Percentiles rank a stretch among this genome's conserved stretches.
phyloP scores from a whole-genome alignment of 2,329 filamentous ascomycete genomes.

The Claviceps maximensis region DNA sequence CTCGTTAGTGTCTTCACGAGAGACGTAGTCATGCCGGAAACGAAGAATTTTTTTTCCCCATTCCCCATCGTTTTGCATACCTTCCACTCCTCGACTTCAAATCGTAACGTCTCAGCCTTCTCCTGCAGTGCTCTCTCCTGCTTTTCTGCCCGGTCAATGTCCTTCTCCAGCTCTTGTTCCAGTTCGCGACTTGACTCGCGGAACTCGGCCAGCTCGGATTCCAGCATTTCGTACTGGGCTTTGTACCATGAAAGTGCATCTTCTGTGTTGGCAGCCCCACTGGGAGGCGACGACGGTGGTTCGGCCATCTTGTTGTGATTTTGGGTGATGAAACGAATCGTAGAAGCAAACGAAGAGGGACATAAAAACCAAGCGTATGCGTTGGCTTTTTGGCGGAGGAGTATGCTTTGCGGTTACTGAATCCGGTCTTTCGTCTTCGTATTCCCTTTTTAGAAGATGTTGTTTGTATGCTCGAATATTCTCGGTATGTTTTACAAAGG shows the following conservation, averaged over 20 bases:
- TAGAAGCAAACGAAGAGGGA: neutral
- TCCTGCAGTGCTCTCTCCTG: slow-evolving; percentile 74
- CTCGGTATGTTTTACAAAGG: slow-evolving; percentile 1
- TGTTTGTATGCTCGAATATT: neutral
- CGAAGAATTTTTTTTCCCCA: neutral
- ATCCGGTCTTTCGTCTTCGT: neutral
- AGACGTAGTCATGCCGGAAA: no score
- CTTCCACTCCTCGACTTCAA: slow-evolving; percentile 98
- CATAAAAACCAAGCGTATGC: neutral
- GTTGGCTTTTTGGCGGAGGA: neutral
- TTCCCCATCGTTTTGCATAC: slow-evolving; percentile 35
- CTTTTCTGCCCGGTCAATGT: slow-evolving; percentile 91
- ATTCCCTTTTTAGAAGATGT: neutral
- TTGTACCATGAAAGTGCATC: slow-evolving; percentile 92
- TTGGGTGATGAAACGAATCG: neutral
- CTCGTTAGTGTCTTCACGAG: slow-evolving; percentile 3
- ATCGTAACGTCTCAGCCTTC: slow-evolving; percentile 71
- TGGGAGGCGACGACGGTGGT: slow-evolving; percentile 48
- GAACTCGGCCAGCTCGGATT: slow-evolving; percentile 85
- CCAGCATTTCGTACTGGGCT: slow-evolving; percentile 82
- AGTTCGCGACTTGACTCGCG: slow-evolving; percentile 87
- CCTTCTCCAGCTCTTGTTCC: slow-evolving; percentile 88
- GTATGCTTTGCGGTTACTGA: neutral
- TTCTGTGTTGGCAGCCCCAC: slow-evolving; percentile 42
- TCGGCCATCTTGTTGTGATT: slow-evolving; percentile 33